Evolutionary conservation across 345 rosid genomes (phyloP).

Genomic region (Salix dunnii): DNA sequence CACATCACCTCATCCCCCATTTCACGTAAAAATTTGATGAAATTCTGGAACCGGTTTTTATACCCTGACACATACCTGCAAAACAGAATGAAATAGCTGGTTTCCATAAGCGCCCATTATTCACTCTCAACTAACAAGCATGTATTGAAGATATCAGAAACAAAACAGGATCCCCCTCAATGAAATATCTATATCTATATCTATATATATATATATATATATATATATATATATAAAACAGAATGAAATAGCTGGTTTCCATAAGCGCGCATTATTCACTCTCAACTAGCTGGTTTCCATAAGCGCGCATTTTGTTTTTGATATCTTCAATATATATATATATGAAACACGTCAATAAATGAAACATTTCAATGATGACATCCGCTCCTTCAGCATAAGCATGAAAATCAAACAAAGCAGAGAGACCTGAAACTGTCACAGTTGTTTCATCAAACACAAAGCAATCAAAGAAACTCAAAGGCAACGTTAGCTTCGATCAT

Average conservation of each 20-base stretch:
- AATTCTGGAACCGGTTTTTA: constrained; percentile 96
- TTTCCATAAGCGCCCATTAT: background rate
- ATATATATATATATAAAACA: no score
- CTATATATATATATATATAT: no score
- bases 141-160: background rate
- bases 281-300: no score
- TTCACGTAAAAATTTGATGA: constrained; percentile 84
- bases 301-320: no score
- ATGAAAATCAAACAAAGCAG: background rate
- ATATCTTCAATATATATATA: no score
- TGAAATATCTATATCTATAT: no score
- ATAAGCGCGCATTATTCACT: no score
- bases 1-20: constrained; percentile 92
- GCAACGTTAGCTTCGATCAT: constrained; percentile 2
- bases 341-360: background rate
- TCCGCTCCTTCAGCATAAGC: background rate
- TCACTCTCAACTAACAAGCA: background rate
- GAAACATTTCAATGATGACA: background rate
- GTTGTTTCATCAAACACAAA: constrained; percentile 7
- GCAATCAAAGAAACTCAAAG: background rate
- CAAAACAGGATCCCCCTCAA: background rate
- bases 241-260: no score
- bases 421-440: background rate
- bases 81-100: constrained; percentile 23
- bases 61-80: constrained; percentile 96